These are phyloP conservation scores for Cyclotella sp. DNA, from an alignment of 108 stramenopile genomes.

Conservation along the genomic window DNA sequence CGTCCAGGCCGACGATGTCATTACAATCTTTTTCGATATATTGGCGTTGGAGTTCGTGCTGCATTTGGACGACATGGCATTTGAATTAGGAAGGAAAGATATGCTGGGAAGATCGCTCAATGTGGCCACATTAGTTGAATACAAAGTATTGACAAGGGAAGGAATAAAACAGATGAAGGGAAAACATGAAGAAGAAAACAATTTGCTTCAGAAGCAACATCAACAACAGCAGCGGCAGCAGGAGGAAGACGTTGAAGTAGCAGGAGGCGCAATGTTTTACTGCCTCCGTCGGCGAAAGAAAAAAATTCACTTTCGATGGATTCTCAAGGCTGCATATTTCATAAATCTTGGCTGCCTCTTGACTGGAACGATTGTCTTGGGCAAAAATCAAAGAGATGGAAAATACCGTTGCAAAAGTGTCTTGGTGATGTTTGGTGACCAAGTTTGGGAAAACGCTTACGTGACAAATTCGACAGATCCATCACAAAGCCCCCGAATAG, in stretches of 20 bases:
- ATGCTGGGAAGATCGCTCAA: constrained; percentile 17
- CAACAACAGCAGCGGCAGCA: neutral
- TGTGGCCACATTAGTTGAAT: constrained; percentile 4
- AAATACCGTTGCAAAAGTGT: constrained; percentile 13
- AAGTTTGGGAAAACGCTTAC: constrained; percentile 7
- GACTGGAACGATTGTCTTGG: neutral
- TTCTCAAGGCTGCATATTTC: constrained; percentile 25
- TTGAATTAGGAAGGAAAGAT: constrained; percentile 18
- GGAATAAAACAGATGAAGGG: neutral
- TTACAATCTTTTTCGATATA: constrained; percentile 34
- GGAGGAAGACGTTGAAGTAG: neutral
- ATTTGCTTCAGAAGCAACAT: neutral
- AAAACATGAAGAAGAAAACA: neutral
- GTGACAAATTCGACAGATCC: neutral
- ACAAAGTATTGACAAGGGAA: constrained; percentile 14
- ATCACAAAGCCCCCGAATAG: neutral
- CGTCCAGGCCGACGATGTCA: constrained; percentile 16
- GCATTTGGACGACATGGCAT: constrained; percentile 28
- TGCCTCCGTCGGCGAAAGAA: neutral
- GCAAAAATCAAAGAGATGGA: constrained; percentile 2
- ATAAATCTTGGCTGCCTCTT: constrained; percentile 14
- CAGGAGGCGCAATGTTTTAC: neutral
- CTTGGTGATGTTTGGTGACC: constrained; percentile 8
- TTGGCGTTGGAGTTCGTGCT: constrained; percentile 25
- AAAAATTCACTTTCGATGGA: neutral